These are phyloP conservation scores for Mycena filopes DNA, from an alignment of 768 basidiomycete genomes.

Conservation along the genomic window DNA sequence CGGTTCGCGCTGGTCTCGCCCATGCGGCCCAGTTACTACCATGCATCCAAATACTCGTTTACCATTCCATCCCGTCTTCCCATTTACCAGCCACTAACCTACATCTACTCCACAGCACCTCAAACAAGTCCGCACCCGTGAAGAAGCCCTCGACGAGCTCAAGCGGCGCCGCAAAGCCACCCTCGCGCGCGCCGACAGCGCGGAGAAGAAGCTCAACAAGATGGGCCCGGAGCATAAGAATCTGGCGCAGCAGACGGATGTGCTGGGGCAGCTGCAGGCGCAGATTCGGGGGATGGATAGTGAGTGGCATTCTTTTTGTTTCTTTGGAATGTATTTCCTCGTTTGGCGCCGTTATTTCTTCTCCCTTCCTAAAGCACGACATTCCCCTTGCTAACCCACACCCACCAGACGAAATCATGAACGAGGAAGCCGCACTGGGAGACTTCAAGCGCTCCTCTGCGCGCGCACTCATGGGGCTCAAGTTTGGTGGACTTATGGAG, in stretches of 20 bases:
- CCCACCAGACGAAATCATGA: slow-evolving; percentile 68
- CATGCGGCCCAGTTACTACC: no score
- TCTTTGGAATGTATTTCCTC: neutral
- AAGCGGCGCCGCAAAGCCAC: slow-evolving; percentile 76
- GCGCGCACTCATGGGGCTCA: slow-evolving; percentile 79
- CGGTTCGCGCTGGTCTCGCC: no score
- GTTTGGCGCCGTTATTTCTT: no score
- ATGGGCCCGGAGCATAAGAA: slow-evolving; percentile 94
- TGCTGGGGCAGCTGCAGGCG: slow-evolving; percentile 73
- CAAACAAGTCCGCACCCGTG: slow-evolving; percentile 85
- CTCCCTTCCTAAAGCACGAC: neutral
- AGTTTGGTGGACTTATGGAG: slow-evolving; percentile 89
- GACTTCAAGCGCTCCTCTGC: slow-evolving; percentile 85
- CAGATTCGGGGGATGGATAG: slow-evolving; percentile 84
- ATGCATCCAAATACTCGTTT: no score
- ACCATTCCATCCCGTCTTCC: no score
- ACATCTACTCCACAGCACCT: slow-evolving; percentile 53
- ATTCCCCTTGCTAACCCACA: neutral
- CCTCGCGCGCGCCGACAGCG: slow-evolving; percentile 77
- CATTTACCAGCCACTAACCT: no score
- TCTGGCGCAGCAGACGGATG: slow-evolving; percentile 75
- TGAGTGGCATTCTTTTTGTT: neutral
- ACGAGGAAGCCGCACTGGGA: slow-evolving; percentile 80
- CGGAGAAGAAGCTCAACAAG: slow-evolving; percentile 89
- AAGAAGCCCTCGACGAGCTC: slow-evolving; percentile 84